Evolutionary conservation across 352 stramenopile species (phyloP).

Genomic region (Nothophytophthora sp.): DNA sequence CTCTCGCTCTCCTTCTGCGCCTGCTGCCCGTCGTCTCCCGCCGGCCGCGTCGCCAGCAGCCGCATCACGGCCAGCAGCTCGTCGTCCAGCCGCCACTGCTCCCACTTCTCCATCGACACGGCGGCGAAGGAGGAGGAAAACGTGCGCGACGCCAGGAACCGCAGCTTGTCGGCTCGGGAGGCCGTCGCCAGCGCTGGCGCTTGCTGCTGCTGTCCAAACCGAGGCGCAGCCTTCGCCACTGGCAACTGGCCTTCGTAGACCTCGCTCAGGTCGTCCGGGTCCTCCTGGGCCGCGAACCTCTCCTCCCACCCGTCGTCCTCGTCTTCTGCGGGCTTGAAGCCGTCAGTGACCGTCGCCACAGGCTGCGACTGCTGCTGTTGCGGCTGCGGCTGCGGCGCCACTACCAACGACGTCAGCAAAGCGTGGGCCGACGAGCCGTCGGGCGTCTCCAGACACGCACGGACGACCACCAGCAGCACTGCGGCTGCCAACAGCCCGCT

Average conservation of each 20-base stretch:
- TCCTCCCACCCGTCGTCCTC: slow-evolving; percentile 23
- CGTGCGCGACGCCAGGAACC: slow-evolving; percentile 36
- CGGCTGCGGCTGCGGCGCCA: slow-evolving; percentile 2
- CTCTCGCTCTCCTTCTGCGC: background rate
- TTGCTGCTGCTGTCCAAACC: slow-evolving; percentile 2
- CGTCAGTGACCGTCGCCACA: too few relatives aligned
- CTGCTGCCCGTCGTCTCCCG: slow-evolving; percentile 1
- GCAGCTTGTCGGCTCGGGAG: slow-evolving; percentile 29
- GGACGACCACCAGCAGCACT: slow-evolving; percentile 45
- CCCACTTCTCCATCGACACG: slow-evolving; percentile 51
- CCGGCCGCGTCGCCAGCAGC: slow-evolving; percentile 12
- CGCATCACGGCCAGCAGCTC: slow-evolving; percentile 34
- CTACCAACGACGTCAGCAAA: slow-evolving; percentile 24
- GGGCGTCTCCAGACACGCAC: slow-evolving; percentile 26
- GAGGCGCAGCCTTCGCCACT: background rate
- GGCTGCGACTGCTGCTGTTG: background rate
- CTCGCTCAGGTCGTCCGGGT: slow-evolving; percentile 60
- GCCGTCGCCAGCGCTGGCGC: background rate
- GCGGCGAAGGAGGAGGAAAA: slow-evolving; percentile 49
- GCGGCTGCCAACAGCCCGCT: slow-evolving; percentile 41
- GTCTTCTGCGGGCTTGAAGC: background rate
- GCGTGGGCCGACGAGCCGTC: slow-evolving; percentile 14
- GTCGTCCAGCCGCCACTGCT: slow-evolving; percentile 43
- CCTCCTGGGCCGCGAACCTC: slow-evolving; percentile 50
- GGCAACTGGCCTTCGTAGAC: slow-evolving; percentile 53